These are phyloP conservation scores for Termitomyces sp. DNA, from an alignment of 768 basidiomycete genomes.

Conservation along the genomic window DNA sequence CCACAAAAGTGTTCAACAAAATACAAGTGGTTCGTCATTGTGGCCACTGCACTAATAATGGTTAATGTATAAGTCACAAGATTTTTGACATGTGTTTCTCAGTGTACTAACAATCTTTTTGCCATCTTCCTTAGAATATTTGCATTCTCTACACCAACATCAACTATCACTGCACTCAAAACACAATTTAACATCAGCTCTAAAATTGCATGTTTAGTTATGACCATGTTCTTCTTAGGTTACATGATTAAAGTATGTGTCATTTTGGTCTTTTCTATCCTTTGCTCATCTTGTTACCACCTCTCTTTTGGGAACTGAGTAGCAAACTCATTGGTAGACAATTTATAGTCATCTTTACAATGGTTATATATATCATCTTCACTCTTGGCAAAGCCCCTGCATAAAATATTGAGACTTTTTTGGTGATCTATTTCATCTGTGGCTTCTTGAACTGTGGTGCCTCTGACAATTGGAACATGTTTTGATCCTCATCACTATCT, in stretches of 20 bases:
- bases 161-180: conserved; percentile 28
- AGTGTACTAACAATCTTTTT: background rate
- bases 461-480: conserved; percentile 61
- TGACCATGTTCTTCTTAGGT: conserved; percentile 45
- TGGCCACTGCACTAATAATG: conserved; percentile 39
- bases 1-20: conserved; percentile 47
- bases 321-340: conserved; percentile 54
- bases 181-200: conserved; percentile 30
- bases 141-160: conserved; percentile 51
- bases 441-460: conserved; percentile 60
- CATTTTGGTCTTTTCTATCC: background rate
- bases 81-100: background rate
- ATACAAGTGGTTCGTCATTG: conserved; percentile 44
- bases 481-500: conserved; percentile 55
- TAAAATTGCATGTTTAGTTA: conserved; percentile 46
- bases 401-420: conserved; percentile 49
- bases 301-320: conserved; percentile 55
- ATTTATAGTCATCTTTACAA: conserved; percentile 45
- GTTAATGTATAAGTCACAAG: conserved; percentile 46
- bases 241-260: conserved; percentile 41
- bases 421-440: conserved; percentile 55
- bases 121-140: conserved; percentile 47
- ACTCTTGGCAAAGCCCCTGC: conserved; percentile 59
- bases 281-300: conserved; percentile 20
- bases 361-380: conserved; percentile 47